These are phyloP conservation scores for Penicillium sp. DNA, from an alignment of 2,329 filamentous ascomycete species.

Conservation along the genomic window DNA sequence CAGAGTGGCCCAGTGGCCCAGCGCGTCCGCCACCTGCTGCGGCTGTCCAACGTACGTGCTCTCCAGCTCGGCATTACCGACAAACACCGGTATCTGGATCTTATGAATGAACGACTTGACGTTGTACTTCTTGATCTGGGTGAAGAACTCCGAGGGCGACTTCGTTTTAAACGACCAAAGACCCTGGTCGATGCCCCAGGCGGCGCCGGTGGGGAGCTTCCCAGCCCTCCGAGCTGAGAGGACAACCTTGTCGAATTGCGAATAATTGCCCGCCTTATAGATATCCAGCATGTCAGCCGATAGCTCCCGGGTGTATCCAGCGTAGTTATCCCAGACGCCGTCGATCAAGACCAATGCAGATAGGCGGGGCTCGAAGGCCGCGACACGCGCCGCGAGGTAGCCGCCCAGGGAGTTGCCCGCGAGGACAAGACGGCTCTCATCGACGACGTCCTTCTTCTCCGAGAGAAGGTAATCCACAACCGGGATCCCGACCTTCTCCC, in stretches of 20 bases:
- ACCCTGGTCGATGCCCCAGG: conserved; percentile 38
- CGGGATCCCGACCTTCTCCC: conserved; percentile 44
- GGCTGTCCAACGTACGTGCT: conserved; percentile 20
- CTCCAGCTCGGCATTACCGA: conserved; percentile 24
- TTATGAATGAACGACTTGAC: conserved; percentile 18
- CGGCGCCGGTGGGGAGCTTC: conserved; percentile 14
- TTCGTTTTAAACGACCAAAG: conserved; percentile 34
- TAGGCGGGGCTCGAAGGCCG: conserved; percentile 46
- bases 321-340: conserved; percentile 36
- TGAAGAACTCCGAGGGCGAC: conserved; percentile 30
- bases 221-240: conserved; percentile 2
- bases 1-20: conserved; percentile 21
- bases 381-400: conserved; percentile 41
- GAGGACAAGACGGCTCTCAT: conserved; percentile 31
- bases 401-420: conserved; percentile 47
- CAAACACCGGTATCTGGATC: conserved; percentile 24
- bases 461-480: conserved; percentile 39
- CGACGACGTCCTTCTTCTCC: conserved; percentile 6
- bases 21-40: conserved; percentile 12
- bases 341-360: conserved; percentile 42
- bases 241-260: conserved; percentile 12
- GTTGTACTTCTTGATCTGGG: conserved; percentile 14
- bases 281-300: conserved; percentile 12
- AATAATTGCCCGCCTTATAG: conserved; percentile 15
- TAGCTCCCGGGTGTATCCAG: conserved; percentile 2